Conservation (phyloP, 192 early-diverging fungal genomes). For the Backusella parvicylindrica region DNA sequence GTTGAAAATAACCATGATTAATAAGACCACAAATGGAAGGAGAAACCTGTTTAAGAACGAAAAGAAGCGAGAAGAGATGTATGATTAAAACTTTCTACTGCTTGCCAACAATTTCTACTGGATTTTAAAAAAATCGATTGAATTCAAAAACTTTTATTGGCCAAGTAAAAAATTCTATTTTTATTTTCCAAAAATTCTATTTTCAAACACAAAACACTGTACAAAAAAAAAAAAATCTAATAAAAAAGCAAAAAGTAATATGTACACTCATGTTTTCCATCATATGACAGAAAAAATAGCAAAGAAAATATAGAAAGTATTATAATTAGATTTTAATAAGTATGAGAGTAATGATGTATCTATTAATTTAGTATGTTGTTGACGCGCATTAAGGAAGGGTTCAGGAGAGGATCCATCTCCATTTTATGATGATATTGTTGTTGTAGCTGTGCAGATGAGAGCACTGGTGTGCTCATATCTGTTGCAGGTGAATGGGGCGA, state of each 20-base stretch:
- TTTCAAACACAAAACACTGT: too few relatives aligned
- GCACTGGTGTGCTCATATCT: constrained; percentile 22
- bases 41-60: too few relatives aligned
- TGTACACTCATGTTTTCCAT: background rate
- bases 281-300: background rate
- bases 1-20: too few relatives aligned
- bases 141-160: too few relatives aligned
- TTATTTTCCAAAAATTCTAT: too few relatives aligned
- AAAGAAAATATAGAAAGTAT: background rate
- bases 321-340: constrained; percentile 2
- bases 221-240: background rate
- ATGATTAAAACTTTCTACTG: too few relatives aligned
- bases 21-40: too few relatives aligned
- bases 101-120: too few relatives aligned
- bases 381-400: constrained; percentile 25
- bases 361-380: constrained; percentile 29
- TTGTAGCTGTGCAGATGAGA: constrained; percentile 8
- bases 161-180: too few relatives aligned
- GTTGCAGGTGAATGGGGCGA: constrained; percentile 16
- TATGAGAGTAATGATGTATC: background rate
- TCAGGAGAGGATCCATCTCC: constrained; percentile 17
- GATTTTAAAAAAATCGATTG: background rate
- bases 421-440: constrained; percentile 17
- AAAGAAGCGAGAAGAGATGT: too few relatives aligned
- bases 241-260: background rate